These are phyloP conservation scores for Dryadomyces quercivorus DNA, from an alignment of 2,329 filamentous ascomycete species.

Conservation along the genomic window DNA sequence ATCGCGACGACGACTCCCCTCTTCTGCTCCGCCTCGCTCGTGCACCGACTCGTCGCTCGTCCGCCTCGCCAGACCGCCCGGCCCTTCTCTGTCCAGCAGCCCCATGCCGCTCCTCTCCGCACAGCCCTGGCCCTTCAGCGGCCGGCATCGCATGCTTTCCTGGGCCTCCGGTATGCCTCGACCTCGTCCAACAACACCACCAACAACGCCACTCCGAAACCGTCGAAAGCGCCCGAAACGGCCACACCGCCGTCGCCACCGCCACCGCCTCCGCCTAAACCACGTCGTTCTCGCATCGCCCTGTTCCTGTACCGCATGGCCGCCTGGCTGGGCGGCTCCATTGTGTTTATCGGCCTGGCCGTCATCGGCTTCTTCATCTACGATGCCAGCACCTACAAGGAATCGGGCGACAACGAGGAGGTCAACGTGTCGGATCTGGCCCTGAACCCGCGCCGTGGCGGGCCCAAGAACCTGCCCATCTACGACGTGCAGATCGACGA, in stretches of 20 bases:
- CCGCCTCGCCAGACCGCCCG: background rate
- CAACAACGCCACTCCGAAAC: background rate
- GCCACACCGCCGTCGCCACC: too few relatives aligned
- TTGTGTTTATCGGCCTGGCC: conserved; percentile 55
- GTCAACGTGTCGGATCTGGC: conserved; percentile 77
- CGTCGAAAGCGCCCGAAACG: background rate
- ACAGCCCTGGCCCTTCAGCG: background rate
- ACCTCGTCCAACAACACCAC: background rate
- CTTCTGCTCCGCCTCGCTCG: background rate
- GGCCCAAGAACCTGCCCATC: conserved; percentile 91
- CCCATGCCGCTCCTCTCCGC: background rate
- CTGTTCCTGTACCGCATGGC: conserved; percentile 58
- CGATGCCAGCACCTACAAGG: conserved; percentile 82
- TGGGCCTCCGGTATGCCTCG: background rate
- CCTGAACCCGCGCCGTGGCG: conserved; percentile 67
- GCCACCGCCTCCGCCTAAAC: conserved; percentile 25
- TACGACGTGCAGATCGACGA: conserved; percentile 81
- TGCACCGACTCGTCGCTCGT: too few relatives aligned
- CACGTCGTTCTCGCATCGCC: conserved; percentile 32
- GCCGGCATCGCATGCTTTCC: background rate
- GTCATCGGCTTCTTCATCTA: conserved; percentile 84
- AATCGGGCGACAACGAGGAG: conserved; percentile 53
- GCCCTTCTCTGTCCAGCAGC: background rate
- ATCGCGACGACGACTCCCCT: background rate
- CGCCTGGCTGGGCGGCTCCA: conserved; percentile 61